Base-by-base conservation (phyloP, 768 basidiomycete genomes). In the Boletus eberwhitei region DNA sequence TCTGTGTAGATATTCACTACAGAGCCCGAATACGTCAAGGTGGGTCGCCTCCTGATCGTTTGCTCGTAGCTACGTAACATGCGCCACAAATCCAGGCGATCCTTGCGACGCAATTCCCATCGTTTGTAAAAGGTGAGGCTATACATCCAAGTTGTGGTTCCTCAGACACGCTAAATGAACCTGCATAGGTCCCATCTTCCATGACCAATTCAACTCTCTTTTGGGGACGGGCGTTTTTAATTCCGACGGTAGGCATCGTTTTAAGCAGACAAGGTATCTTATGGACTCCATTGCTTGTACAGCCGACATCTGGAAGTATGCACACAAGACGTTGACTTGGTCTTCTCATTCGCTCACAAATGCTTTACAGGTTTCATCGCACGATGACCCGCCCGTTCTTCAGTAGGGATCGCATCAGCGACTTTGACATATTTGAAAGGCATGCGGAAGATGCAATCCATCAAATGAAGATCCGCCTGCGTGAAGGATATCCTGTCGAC, bases 371-470 rank as follows among this genome's bases (percentile, higher is more conserved):
- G 57, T 77, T 75, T 43, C 77, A 76, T 48, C 73, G 77, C 19
- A 57, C 63, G 6, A 77, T 77, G 73, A 71, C 76, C 2, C 70
- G 75, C 22, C 75, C 75, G 3, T 77, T 77, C 65, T 77, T 77
- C 62, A 70, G 41, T 50, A 73, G 55, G 37, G 72, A 76, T 22
- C 65, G 74, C n/a, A 69, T 75, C 56, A 68, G 67, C 29, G 66
- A 77, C 53, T 76, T 77, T 50, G 71, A 75, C 38, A 71, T 70
- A 7, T 77, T 77, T 49, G 73, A 77, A 42, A 61, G 59, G 50
- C 73, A 75, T 29, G 64, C 73, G 5, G 60, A 66, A 17, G 64
- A 69, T n/a, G 70, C 69, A 0, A 64, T 75, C 22, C 51, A 43
- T 19, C 73, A 70, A 35, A 60, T 73, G 58, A 73, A 70, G 60